phyloP scores from a whole-genome alignment of 208 protist genomes.

The Angomonas ambiguus region DNA sequence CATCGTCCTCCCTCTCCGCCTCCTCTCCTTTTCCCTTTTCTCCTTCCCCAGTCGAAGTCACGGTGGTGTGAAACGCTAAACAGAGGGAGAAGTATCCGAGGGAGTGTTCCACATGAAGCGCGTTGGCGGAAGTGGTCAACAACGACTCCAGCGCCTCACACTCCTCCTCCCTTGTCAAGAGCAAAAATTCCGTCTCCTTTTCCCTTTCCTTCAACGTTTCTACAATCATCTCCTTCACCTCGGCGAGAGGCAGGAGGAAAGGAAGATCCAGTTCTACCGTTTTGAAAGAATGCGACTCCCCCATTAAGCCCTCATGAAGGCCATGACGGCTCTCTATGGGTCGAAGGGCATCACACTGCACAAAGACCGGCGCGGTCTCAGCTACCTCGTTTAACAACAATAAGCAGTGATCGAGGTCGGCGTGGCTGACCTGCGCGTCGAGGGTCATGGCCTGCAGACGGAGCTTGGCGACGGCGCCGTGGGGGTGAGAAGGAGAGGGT shows the following conservation, averaged over 20 bases:
- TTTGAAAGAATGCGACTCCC: constrained; percentile 39
- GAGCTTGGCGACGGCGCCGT: constrained; percentile 36
- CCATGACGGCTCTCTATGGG: constrained; percentile 30
- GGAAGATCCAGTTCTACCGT: constrained; percentile 26
- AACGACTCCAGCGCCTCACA: neutral
- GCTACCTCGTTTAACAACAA: constrained; percentile 72
- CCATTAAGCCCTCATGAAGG: constrained; percentile 13
- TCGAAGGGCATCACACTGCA: constrained; percentile 56
- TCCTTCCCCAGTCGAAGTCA: neutral
- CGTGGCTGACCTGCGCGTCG: constrained; percentile 69
- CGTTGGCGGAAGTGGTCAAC: constrained; percentile 16
- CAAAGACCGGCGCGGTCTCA: constrained; percentile 56
- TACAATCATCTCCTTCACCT: neutral
- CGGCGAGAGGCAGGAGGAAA: constrained; percentile 12
- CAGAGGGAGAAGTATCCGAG: constrained; percentile 51
- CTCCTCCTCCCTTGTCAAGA: neutral
- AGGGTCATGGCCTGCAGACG: constrained; percentile 67
- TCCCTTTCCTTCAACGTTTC: neutral
- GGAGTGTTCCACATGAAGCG: constrained; percentile 52
- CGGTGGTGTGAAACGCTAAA: constrained; percentile 23
- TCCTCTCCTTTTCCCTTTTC: neutral
- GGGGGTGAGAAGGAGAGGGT: neutral
- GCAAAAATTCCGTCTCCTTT: neutral
- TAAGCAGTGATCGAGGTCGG: constrained; percentile 52
- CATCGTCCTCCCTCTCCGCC: neutral